Conservation (phyloP, 768 basidiomycete species). For the Sarcodon sp. region DNA sequence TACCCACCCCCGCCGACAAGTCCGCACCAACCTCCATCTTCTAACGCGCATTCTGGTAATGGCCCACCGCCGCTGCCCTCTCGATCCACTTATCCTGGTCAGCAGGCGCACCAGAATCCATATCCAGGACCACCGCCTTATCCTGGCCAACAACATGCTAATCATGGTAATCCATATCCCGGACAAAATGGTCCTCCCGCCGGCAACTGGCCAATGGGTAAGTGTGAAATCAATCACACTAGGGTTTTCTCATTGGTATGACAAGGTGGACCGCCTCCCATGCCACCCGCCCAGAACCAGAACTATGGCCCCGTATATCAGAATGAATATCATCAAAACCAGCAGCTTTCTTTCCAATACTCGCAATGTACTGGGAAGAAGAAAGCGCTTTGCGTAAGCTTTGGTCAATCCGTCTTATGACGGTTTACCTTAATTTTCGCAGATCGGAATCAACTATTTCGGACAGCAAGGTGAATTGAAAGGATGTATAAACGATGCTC, state of each 20-base stretch:
- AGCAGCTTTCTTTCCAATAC: constrained; percentile 36
- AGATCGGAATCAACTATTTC: constrained; percentile 46
- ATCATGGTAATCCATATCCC: neutral
- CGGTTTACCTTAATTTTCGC: neutral
- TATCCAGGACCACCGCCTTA: neutral
- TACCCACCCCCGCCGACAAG: neutral
- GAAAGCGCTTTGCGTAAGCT: constrained; percentile 39
- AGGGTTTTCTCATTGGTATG: no score
- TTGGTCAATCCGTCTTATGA: neutral
- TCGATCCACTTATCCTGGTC: neutral
- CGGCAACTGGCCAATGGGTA: neutral
- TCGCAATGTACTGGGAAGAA: constrained; percentile 40
- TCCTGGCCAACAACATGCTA: neutral
- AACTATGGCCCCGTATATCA: constrained; percentile 31
- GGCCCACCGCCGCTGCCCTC: constrained; percentile 9
- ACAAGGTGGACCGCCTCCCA: constrained; percentile 16
- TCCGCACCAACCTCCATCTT: neutral
- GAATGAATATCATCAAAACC: constrained; percentile 16
- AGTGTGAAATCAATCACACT: neutral
- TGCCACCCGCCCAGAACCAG: constrained; percentile 24
- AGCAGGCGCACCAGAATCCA: constrained; percentile 1
- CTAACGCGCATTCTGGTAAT: neutral
- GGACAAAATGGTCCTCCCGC: constrained; percentile 1
- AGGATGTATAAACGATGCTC: constrained; percentile 51
- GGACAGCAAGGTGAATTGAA: constrained; percentile 26